A percentile compares a stretch with the other conserved stretches of the same genome.
Evolutionary conservation across 208 protist genomes (phyloP).

Genomic region (Entamoeba moshkovskii): DNA sequence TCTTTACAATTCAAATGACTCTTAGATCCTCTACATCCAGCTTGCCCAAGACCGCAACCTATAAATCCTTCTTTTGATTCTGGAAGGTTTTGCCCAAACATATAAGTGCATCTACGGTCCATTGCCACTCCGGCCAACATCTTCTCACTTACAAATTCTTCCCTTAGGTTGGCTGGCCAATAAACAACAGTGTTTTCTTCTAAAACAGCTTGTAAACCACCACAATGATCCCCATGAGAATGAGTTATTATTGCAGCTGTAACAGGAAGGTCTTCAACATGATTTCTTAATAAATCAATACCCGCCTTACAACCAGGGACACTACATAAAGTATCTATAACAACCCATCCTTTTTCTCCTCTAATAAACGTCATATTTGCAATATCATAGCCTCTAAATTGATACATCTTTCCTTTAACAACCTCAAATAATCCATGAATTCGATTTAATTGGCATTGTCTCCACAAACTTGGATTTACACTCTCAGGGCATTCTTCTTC

Average conservation of each 20-base stretch:
- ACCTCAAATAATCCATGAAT: slow-evolving; percentile 4
- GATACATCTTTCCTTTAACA: background rate
- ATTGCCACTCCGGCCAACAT: background rate
- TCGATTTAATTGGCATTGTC: background rate
- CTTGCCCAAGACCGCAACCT: background rate
- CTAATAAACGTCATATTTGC: background rate
- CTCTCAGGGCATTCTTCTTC: background rate
- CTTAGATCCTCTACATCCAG: background rate
- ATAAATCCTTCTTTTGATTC: background rate
- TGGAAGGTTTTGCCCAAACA: background rate
- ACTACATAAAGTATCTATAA: background rate
- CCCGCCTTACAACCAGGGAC: background rate
- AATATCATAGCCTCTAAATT: background rate
- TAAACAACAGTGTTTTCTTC: background rate
- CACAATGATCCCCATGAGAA: background rate
- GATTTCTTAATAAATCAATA: background rate
- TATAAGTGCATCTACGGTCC: background rate
- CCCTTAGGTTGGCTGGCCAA: background rate
- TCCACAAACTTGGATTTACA: background rate
- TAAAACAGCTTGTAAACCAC: background rate
- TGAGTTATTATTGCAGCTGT: background rate
- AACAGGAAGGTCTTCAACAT: background rate
- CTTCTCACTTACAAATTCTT: background rate
- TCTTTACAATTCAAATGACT: background rate
- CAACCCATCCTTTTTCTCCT: slow-evolving; percentile 4